A percentile compares a stretch with the other conserved stretches of the same genome.
Evolutionary conservation across 2,329 filamentous ascomycete species (phyloP).

Genomic region (Verticillium nonalfalfae): DNA sequence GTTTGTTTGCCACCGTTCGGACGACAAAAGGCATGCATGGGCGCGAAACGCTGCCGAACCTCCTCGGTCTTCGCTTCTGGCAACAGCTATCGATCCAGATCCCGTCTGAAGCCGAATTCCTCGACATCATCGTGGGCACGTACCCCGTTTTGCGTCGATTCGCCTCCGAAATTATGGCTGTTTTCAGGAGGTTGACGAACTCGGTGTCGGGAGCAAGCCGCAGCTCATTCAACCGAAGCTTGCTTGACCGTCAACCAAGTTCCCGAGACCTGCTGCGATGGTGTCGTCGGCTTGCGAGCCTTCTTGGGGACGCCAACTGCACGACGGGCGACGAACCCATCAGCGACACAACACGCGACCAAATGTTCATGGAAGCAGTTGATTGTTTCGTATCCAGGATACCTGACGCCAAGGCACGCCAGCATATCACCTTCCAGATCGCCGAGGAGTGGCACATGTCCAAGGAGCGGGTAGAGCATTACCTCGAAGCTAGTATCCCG

Average conservation of each 20-base stretch:
- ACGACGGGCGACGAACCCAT: slow-evolving; percentile 64
- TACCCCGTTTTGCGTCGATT: slow-evolving; percentile 65
- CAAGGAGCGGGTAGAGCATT: slow-evolving; percentile 72
- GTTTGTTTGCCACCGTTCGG: slow-evolving; percentile 85
- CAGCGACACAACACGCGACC: slow-evolving; percentile 65
- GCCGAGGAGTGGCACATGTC: slow-evolving; percentile 85
- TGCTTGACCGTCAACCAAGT: slow-evolving; percentile 48
- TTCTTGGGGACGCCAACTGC: slow-evolving; percentile 55
- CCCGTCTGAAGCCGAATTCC: slow-evolving; percentile 63
- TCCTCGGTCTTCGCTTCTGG: slow-evolving; percentile 87
- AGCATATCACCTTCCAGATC: slow-evolving; percentile 59
- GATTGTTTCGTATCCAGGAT: slow-evolving; percentile 88
- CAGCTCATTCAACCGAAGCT: slow-evolving; percentile 37
- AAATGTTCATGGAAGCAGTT: slow-evolving; percentile 88
- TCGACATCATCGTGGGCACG: slow-evolving; percentile 63
- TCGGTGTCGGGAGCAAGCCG: slow-evolving; percentile 20
- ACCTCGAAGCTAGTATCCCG: slow-evolving; percentile 67
- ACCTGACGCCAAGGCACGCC: slow-evolving; percentile 56
- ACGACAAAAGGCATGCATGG: slow-evolving; percentile 65
- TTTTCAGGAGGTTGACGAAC: slow-evolving; percentile 47
- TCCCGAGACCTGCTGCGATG: slow-evolving; percentile 85
- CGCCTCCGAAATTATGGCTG: slow-evolving; percentile 50
- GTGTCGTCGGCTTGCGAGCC: slow-evolving; percentile 67
- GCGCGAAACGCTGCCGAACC: slow-evolving; percentile 59
- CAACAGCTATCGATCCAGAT: slow-evolving; percentile 63